Conservation (phyloP, 495 filamentous ascomycete species). For the Neurospora intermedia region DNA sequence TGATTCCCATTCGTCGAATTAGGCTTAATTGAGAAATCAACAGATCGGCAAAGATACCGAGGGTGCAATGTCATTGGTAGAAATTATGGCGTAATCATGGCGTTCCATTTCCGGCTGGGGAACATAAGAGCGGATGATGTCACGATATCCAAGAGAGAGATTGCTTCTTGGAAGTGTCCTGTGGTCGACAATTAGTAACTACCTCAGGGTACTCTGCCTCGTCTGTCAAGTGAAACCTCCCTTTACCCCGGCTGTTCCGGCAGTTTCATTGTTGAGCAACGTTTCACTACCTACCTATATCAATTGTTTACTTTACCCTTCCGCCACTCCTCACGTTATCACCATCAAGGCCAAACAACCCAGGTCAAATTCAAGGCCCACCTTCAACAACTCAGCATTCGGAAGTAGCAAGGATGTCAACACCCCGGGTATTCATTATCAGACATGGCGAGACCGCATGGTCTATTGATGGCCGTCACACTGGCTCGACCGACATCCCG, state of each 20-base stretch:
- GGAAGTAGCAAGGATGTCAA: constrained; percentile 25
- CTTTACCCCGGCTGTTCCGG: background rate
- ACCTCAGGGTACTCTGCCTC: background rate
- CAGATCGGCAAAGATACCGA: background rate
- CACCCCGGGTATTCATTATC: constrained; percentile 82
- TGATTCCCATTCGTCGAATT: background rate
- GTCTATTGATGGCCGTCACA: constrained; percentile 90
- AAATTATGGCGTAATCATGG: background rate
- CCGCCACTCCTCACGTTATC: background rate
- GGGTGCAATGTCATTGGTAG: background rate
- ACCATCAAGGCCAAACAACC: background rate
- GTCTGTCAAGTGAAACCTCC: background rate
- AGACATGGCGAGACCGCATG: constrained; percentile 94
- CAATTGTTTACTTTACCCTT: background rate
- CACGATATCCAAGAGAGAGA: background rate
- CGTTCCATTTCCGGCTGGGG: background rate
- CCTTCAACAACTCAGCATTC: background rate
- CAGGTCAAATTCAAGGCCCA: background rate
- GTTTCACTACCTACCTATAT: background rate
- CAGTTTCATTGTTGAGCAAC: background rate
- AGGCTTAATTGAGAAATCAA: background rate
- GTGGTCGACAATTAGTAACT: background rate
- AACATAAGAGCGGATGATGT: background rate
- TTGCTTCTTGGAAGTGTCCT: background rate
- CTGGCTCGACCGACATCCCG: constrained; percentile 73